phyloP scores from a whole-genome alignment of 2,329 filamentous ascomycete species.

The Ramularia collo-cygni region DNA sequence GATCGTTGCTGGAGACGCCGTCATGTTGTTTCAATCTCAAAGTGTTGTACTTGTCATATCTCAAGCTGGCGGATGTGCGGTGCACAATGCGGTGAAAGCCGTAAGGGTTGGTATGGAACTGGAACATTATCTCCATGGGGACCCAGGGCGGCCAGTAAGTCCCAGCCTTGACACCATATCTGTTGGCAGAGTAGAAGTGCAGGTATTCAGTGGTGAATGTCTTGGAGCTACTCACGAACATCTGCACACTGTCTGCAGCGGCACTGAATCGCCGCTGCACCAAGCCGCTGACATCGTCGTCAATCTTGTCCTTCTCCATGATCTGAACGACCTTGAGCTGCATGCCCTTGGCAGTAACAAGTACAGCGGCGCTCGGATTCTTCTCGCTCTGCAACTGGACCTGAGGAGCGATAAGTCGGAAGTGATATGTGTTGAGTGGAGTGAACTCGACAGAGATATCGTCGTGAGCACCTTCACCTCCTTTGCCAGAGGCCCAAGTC shows the following conservation, averaged over 20 bases:
- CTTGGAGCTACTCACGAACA: slow-evolving; percentile 93
- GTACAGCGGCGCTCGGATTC: slow-evolving; percentile 90
- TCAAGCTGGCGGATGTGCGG: slow-evolving; percentile 86
- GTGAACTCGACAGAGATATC: slow-evolving; percentile 84
- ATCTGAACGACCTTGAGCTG: slow-evolving; percentile 95
- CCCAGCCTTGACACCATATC: slow-evolving; percentile 76
- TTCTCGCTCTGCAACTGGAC: slow-evolving; percentile 98
- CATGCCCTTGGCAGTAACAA: slow-evolving; percentile 97
- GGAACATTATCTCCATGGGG: slow-evolving; percentile 96
- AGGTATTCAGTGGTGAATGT: slow-evolving; percentile 78
- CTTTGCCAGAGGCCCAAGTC: slow-evolving; percentile 32
- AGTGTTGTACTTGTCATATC: slow-evolving; percentile 98
- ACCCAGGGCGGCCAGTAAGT: slow-evolving; percentile 98
- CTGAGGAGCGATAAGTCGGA: slow-evolving; percentile 91
- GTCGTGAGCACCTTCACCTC: slow-evolving; percentile 39
- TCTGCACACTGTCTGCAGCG: slow-evolving; percentile 95
- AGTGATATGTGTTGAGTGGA: slow-evolving; percentile 87
- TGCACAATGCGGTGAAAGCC: slow-evolving; percentile 98
- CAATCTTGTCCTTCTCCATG: slow-evolving; percentile 91
- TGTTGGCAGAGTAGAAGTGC: slow-evolving; percentile 89
- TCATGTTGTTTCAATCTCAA: slow-evolving; percentile 96
- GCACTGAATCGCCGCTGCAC: slow-evolving; percentile 91
- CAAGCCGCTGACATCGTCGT: slow-evolving; percentile 86
- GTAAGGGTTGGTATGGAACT: slow-evolving; percentile 87
- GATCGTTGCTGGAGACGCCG: slow-evolving; percentile 64